Evolutionary conservation across 2,329 filamentous ascomycete species (phyloP), one percentile per base, ranked within the genome.

Genomic region (Teratosphaeria pseudoeucalypti): DNA sequence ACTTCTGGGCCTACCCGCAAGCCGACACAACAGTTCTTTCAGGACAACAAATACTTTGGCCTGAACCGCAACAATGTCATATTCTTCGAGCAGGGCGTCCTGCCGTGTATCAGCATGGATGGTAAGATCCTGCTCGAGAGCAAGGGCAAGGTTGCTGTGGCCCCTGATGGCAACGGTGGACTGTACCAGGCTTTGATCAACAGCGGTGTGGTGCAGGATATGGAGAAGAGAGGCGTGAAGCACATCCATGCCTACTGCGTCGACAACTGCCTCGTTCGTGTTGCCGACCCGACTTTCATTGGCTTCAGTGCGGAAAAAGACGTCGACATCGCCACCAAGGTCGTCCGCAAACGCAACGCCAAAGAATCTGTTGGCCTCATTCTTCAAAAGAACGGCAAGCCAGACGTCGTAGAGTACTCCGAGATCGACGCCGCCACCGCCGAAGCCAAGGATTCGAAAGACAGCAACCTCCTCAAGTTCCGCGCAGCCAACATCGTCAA

Each of bases 401-500:
- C 94, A 47, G 94, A 95, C 72, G 94, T 99, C 3, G 92, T 99
- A 58, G 94, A 99, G 79, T 99, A 99, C 81, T 96, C 91, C 6
- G 94, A 99, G 79, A 97, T 99, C 68, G 89, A 95, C 79, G 77
- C 84, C 65, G 87, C 85, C 63, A 94, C 90, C n/a, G 89, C 92
- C 60, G 66, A 64, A 57, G 92, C 92, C 65, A 84, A 87, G 72
- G 94, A 99, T 72, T 77, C 87, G 58, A 89, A 89, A 75, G 86
- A 96, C 70, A 80, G 84, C 2, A 86, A 84, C 60, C 81, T 96
- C 58, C 86, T 99, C 72, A 95, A 92, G 77, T 97, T 96, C 85
- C 88, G 94, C 63, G 92, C 94, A 60, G 94, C 92, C 71, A 99
- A 99, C 80, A 99, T 99, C 68, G 94, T 99, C 78, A 99, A 99